A percentile compares a stretch with the other conserved stretches of the same genome.
Evolutionary conservation across 179 eudicot genomes (phyloP).

Genomic region (Beta macrorhiza): DNA sequence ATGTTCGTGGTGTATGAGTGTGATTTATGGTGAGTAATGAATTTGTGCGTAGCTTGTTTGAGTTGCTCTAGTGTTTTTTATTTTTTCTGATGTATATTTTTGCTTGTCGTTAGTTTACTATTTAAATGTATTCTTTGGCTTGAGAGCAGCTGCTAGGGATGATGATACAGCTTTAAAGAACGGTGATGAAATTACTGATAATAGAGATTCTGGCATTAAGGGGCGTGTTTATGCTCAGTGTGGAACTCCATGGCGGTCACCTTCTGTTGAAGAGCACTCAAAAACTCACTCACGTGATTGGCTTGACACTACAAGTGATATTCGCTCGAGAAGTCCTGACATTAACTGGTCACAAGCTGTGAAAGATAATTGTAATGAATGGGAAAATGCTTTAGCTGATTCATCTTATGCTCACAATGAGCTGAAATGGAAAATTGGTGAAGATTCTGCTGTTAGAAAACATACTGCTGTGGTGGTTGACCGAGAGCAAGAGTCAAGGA

Average conservation of each 20-base stretch:
- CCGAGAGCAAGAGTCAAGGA: slow-evolving; percentile 54
- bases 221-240: slow-evolving; percentile 45
- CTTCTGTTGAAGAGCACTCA: slow-evolving; percentile 44
- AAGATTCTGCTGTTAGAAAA: slow-evolving; percentile 48
- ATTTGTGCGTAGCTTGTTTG: not conserved
- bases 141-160: slow-evolving; percentile 46
- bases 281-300: slow-evolving; percentile 39
- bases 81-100: no score
- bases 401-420: slow-evolving; percentile 45
- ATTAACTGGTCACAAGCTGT: slow-evolving; percentile 50
- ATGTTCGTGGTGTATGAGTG: not conserved
- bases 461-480: slow-evolving; percentile 45
- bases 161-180: slow-evolving; percentile 37
- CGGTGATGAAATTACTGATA: slow-evolving; percentile 41
- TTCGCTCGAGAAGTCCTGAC: slow-evolving; percentile 39
- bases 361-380: slow-evolving; percentile 40
- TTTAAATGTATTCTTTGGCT: slow-evolving; percentile 3
- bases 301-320: slow-evolving; percentile 43
- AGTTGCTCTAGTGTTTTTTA: not conserved
- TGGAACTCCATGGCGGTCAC: slow-evolving; percentile 51
- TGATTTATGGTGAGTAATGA: not conserved
- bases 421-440: slow-evolving; percentile 42
- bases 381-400: slow-evolving; percentile 34
- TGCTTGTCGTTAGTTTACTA: slow-evolving; percentile 1
- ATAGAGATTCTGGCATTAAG: slow-evolving; percentile 39